These are phyloP conservation scores for Sextonia rubra DNA, from an alignment of 164 flowering plant genomes.

Conservation along the genomic window DNA sequence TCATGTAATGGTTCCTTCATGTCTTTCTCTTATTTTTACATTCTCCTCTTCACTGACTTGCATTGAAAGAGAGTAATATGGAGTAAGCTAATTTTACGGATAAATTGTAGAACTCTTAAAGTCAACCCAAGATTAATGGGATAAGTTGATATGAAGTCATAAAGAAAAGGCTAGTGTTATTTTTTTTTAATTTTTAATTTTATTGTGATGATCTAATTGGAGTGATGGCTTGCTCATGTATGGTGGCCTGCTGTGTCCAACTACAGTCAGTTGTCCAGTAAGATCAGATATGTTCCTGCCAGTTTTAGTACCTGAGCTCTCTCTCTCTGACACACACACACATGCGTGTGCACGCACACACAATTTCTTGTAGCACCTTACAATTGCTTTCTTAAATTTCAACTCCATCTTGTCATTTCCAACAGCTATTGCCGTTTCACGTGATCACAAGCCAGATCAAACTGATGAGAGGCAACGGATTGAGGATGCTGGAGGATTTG, in stretches of 20 bases:
- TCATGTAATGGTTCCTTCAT: no score
- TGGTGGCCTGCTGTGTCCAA: background rate
- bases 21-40: no score
- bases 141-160: background rate
- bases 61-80: no score
- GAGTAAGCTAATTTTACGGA: no score
- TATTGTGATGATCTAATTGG: background rate
- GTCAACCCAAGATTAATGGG: no score
- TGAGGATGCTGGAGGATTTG: constrained; percentile 99
- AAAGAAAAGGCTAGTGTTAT: background rate
- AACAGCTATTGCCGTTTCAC: constrained; percentile 90
- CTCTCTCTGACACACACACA: no score
- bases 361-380: background rate
- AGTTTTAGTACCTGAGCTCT: background rate
- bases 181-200: no score
- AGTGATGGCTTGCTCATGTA: background rate
- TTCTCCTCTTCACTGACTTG: no score
- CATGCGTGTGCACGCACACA: fast-evolving
- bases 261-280: background rate
- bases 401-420: background rate
- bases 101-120: no score
- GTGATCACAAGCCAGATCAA: constrained; percentile 99
- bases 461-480: constrained; percentile 92
- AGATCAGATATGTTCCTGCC: background rate
- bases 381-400: background rate